These are phyloP conservation scores for Chalara sp. DNA, from an alignment of 2,329 filamentous ascomycete species.

Conservation along the genomic window DNA sequence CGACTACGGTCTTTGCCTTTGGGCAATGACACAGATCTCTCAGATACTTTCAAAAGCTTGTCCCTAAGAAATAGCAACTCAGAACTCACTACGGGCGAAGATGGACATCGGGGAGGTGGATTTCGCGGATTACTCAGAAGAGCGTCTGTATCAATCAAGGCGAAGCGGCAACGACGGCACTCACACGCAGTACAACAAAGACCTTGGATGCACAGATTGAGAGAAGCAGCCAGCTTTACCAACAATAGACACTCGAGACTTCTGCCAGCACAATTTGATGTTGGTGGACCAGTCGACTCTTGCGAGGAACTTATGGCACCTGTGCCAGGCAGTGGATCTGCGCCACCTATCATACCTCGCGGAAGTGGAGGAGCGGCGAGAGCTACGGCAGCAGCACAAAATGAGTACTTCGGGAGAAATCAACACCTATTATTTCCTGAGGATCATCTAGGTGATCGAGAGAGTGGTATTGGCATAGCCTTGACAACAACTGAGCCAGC, in stretches of 20 bases:
- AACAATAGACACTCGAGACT: conserved; percentile 17
- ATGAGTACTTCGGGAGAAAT: conserved; percentile 37
- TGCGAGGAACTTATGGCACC: conserved; percentile 16
- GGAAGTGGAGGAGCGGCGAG: conserved; percentile 56
- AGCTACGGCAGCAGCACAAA: conserved; percentile 50
- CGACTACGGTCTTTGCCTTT: conserved; percentile 17
- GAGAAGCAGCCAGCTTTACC: conserved; percentile 26
- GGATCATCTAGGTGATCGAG: conserved; percentile 41
- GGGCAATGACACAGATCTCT: conserved; percentile 5
- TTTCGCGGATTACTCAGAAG: conserved; percentile 22
- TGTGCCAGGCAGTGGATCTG: conserved; percentile 33
- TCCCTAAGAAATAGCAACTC: conserved; percentile 3
- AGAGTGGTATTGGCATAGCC: conserved; percentile 59
- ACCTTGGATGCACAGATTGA: conserved; percentile 21
- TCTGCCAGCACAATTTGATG: conserved; percentile 9
- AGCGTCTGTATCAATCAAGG: conserved; percentile 24
- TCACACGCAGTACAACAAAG: conserved; percentile 20
- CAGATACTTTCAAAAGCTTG: conserved; percentile 5
- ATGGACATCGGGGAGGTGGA: conserved; percentile 15
- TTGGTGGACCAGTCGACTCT: conserved; percentile 13
- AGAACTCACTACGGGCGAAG: conserved; percentile 2
- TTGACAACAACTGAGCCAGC: conserved; percentile 28
- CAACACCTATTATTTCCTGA: conserved; percentile 34
- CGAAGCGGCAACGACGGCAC: conserved; percentile 19
- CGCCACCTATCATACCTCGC: conserved; percentile 53